phyloP scores from a whole-genome alignment of 768 basidiomycete genomes.

The Cystoderma amianthinum region DNA sequence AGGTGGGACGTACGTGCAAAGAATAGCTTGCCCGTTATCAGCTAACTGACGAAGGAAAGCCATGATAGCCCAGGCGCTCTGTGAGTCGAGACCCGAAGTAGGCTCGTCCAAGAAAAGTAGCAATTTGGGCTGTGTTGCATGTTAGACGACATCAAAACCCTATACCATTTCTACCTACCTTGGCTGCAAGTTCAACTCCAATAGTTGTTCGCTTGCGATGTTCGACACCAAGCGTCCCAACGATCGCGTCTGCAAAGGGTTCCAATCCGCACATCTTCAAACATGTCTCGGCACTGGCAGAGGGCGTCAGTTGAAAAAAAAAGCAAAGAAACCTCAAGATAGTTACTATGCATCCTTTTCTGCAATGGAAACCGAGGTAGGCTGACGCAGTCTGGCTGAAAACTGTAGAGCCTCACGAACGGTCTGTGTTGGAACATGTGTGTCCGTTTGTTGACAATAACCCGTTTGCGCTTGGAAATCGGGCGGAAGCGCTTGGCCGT shows the following conservation, averaged over 20 bases:
- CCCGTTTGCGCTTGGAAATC: constrained; percentile 70
- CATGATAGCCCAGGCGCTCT: constrained; percentile 82
- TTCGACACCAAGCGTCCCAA: constrained; percentile 62
- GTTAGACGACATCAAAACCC: too few relatives aligned
- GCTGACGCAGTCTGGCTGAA: constrained; percentile 79
- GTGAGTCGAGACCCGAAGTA: constrained; percentile 83
- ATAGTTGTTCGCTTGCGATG: constrained; percentile 81
- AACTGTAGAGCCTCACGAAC: constrained; percentile 79
- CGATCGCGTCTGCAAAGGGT: constrained; percentile 53
- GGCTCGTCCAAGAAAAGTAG: constrained; percentile 89
- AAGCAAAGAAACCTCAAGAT: not conserved
- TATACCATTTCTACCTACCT: constrained; percentile 42
- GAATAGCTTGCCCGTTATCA: constrained; percentile 77
- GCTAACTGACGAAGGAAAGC: constrained; percentile 72
- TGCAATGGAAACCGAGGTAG: constrained; percentile 47
- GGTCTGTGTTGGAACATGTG: constrained; percentile 66
- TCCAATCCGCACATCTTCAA: constrained; percentile 62
- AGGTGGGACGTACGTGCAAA: constrained; percentile 61
- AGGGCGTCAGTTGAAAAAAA: not conserved
- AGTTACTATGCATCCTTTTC: constrained; percentile 81
- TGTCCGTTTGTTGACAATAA: constrained; percentile 84
- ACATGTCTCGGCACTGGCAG: constrained; percentile 34
- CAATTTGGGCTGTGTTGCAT: constrained; percentile 58
- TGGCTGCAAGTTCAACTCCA: constrained; percentile 83
- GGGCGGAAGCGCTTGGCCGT: constrained; percentile 42